phyloP scores from a whole-genome alignment of 768 basidiomycete genomes.

The Phlegmacium glaucopus region DNA sequence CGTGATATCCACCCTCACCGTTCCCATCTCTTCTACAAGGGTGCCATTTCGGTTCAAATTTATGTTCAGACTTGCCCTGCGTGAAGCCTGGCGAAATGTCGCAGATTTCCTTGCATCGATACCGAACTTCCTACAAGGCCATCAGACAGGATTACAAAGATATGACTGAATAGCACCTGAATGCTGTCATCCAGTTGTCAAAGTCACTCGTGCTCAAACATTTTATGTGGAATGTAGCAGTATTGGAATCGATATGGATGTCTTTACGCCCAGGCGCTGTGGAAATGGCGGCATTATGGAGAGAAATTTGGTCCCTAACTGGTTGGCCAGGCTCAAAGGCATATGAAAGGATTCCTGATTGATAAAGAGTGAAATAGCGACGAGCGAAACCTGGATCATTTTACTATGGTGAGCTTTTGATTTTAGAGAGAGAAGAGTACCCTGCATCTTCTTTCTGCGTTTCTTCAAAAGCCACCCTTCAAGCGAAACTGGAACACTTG shows the following conservation, averaged over 20 bases:
- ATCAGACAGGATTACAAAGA: constrained; percentile 13
- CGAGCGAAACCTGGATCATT: constrained; percentile 69
- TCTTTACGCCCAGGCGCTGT: constrained; percentile 71
- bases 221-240: constrained; percentile 79
- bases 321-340: constrained; percentile 71
- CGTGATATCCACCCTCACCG: constrained; percentile 35
- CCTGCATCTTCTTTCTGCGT: constrained; percentile 85
- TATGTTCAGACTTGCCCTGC: constrained; percentile 35
- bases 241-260: constrained; percentile 76
- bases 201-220: constrained; percentile 73
- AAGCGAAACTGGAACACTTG: constrained; percentile 27
- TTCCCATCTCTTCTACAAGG: constrained; percentile 65
- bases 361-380: constrained; percentile 71
- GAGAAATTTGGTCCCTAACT: constrained; percentile 62
- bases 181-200: constrained; percentile 66
- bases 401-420: not conserved
- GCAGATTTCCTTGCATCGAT: constrained; percentile 42
- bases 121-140: constrained; percentile 52
- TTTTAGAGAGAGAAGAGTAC: constrained; percentile 29
- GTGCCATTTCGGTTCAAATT: constrained; percentile 45
- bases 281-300: constrained; percentile 74
- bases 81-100: constrained; percentile 38
- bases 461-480: constrained; percentile 88
- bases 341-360: constrained; percentile 71
- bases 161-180: constrained; percentile 46